These are phyloP conservation scores for Stephanodiscus triporus DNA, from an alignment of 108 stramenopile genomes.

Conservation along the genomic window DNA sequence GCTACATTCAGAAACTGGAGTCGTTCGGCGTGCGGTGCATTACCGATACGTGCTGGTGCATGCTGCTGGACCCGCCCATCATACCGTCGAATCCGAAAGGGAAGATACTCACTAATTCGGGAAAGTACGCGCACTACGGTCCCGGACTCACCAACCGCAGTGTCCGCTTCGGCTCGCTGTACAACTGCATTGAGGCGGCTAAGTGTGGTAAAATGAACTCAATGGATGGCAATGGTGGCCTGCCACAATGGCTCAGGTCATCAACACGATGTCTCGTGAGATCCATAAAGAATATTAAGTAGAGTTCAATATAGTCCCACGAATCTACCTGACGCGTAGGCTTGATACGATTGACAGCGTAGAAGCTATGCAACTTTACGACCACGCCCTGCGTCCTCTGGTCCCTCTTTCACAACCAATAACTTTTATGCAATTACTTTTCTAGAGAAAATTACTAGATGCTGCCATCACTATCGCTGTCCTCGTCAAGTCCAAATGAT, in stretches of 20 bases:
- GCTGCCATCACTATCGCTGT: constrained; percentile 44
- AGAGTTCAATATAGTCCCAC: not conserved
- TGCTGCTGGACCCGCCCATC: constrained; percentile 83
- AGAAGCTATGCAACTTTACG: not conserved
- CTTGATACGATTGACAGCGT: not conserved
- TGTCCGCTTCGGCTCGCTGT: constrained; percentile 64
- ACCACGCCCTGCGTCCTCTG: no score
- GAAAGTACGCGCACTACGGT: constrained; percentile 84
- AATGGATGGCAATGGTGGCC: not conserved
- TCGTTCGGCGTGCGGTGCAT: constrained; percentile 73
- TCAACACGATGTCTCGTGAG: constrained; percentile 10
- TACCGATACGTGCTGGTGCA: constrained; percentile 92
- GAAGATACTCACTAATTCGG: constrained; percentile 79
- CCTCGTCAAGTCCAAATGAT: constrained; percentile 41
- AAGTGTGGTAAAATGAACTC: constrained; percentile 45
- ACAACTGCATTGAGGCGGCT: constrained; percentile 74
- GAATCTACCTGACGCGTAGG: no score
- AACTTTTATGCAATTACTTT: no score
- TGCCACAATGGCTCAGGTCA: constrained; percentile 27
- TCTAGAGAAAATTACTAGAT: no score
- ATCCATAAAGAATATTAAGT: constrained; percentile 7
- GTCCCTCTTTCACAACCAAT: no score
- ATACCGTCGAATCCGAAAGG: constrained; percentile 60
- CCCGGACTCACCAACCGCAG: constrained; percentile 69
- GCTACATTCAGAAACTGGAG: constrained; percentile 49